phyloP scores from a whole-genome alignment of 2,329 filamentous ascomycete species.

The Cucurbitaria berberidis region DNA sequence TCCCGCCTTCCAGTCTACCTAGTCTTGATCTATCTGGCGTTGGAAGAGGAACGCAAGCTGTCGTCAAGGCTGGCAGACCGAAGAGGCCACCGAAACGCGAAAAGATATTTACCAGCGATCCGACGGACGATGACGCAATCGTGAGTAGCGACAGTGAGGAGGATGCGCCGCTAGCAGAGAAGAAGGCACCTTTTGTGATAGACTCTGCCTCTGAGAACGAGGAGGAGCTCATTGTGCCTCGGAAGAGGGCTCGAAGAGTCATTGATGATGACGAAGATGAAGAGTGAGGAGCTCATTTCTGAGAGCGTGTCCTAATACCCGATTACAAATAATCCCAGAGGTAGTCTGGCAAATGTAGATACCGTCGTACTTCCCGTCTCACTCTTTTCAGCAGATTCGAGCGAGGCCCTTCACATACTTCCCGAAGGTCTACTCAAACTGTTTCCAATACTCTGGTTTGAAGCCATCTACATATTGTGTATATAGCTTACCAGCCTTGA shows the following conservation, averaged over 20 bases:
- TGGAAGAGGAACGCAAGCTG: constrained; percentile 43
- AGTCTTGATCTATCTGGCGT: constrained; percentile 33
- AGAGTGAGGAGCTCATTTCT: constrained; percentile 10
- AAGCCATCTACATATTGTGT: constrained; percentile 51
- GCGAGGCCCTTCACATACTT: not conserved
- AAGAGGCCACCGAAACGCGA: constrained; percentile 30
- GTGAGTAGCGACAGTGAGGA: constrained; percentile 47
- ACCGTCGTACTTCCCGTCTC: not conserved
- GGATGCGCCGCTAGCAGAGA: constrained; percentile 21
- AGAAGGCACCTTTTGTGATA: constrained; percentile 24
- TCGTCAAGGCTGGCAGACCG: constrained; percentile 31
- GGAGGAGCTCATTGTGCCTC: constrained; percentile 27
- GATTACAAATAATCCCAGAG: not conserved
- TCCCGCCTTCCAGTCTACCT: constrained; percentile 43
- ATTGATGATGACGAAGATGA: constrained; percentile 44
- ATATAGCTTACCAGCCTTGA: constrained; percentile 49
- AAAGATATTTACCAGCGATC: constrained; percentile 46
- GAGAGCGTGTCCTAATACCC: not conserved
- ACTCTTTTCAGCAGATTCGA: not conserved
- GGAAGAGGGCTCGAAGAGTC: constrained; percentile 36
- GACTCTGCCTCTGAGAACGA: constrained; percentile 33
- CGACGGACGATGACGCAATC: constrained; percentile 40
- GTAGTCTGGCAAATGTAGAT: not conserved
- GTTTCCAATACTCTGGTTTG: constrained; percentile 50
- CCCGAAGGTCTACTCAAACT: constrained; percentile 31